These are phyloP conservation scores for Colletotrichum falcatum DNA, from an alignment of 2,329 filamentous ascomycete species.

Conservation along the genomic window DNA sequence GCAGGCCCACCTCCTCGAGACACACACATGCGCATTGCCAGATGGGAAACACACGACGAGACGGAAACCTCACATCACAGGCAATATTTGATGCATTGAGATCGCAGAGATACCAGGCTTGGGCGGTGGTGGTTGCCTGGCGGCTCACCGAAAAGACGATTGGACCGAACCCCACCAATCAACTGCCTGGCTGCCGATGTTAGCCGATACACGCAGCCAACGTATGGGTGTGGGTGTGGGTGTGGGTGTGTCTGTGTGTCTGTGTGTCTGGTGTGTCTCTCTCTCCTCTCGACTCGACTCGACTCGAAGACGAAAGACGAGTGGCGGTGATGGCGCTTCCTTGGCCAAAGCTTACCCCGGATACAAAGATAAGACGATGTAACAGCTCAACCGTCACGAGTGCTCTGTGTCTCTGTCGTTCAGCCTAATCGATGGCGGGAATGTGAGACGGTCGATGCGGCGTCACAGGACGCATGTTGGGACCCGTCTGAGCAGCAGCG, in stretches of 20 bases:
- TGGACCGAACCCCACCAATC: slow-evolving; percentile 37
- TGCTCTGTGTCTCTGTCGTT: slow-evolving; percentile 1
- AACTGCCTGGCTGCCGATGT: slow-evolving; percentile 36
- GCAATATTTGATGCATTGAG: neutral
- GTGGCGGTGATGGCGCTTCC: slow-evolving; percentile 20
- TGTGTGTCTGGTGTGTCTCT: neutral
- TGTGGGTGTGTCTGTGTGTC: neutral
- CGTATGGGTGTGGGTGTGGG: neutral
- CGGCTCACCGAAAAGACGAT: slow-evolving; percentile 4
- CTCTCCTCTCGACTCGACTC: slow-evolving; percentile 16
- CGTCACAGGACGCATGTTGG: slow-evolving; percentile 24
- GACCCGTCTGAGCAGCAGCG: slow-evolving; percentile 7
- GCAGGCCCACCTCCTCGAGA: slow-evolving; percentile 30
- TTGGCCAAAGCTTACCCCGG: neutral
- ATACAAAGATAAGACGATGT: slow-evolving; percentile 9
- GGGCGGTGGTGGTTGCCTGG: slow-evolving; percentile 24
- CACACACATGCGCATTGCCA: neutral
- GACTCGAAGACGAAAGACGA: neutral
- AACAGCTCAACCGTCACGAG: slow-evolving; percentile 15
- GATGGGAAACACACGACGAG: neutral
- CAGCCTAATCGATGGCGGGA: neutral
- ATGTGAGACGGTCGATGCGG: slow-evolving; percentile 27
- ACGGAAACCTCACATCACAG: neutral
- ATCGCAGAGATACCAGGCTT: neutral
- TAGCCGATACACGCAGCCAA: slow-evolving; percentile 30